These are phyloP conservation scores for Chamaecrista fasciculata DNA, from an alignment of 306 rosid species.

Conservation along the genomic window DNA sequence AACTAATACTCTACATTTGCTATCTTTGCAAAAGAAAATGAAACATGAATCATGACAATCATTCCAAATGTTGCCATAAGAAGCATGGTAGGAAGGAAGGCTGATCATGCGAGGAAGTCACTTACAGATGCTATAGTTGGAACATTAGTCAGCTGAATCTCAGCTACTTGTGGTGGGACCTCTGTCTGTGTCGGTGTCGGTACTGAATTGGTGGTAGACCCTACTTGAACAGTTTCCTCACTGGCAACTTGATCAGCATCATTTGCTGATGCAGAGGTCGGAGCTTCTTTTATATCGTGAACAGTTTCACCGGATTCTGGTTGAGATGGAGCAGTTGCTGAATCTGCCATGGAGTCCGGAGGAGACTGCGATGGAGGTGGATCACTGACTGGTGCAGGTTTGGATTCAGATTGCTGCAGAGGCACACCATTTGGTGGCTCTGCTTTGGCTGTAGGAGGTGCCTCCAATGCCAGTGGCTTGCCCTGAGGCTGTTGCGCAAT, in stretches of 20 bases:
- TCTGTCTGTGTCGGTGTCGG: conserved; percentile 35
- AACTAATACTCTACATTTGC: conserved; percentile 27
- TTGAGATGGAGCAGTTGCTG: conserved; percentile 33
- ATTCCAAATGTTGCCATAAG: conserved; percentile 7
- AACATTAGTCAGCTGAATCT: conserved; percentile 27
- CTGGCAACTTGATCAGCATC: conserved; percentile 33
- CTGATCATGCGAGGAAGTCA: conserved; percentile 40
- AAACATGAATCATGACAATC: conserved; percentile 4
- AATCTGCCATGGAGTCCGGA: conserved; percentile 32
- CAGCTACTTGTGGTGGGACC: conserved; percentile 42
- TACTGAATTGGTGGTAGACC: conserved; percentile 29
- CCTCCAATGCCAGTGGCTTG: conserved; percentile 79
- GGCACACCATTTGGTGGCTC: conserved; percentile 38
- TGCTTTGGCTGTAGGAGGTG: conserved; percentile 53
- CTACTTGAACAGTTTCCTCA: conserved; percentile 38
- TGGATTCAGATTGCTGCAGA: conserved; percentile 44
- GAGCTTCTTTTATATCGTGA: conserved; percentile 21
- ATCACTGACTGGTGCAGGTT: conserved; percentile 41
- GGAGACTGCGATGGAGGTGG: conserved; percentile 32
- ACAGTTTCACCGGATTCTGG: conserved; percentile 46
- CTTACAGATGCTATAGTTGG: conserved; percentile 31
- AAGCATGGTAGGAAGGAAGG: conserved; percentile 19
- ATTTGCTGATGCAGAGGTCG: conserved; percentile 39
- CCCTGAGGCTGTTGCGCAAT: conserved; percentile 55
- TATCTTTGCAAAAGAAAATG: conserved; percentile 37